These are phyloP conservation scores for Cytospora chrysosperma DNA, from an alignment of 2,329 filamentous ascomycete species.

Conservation along the genomic window DNA sequence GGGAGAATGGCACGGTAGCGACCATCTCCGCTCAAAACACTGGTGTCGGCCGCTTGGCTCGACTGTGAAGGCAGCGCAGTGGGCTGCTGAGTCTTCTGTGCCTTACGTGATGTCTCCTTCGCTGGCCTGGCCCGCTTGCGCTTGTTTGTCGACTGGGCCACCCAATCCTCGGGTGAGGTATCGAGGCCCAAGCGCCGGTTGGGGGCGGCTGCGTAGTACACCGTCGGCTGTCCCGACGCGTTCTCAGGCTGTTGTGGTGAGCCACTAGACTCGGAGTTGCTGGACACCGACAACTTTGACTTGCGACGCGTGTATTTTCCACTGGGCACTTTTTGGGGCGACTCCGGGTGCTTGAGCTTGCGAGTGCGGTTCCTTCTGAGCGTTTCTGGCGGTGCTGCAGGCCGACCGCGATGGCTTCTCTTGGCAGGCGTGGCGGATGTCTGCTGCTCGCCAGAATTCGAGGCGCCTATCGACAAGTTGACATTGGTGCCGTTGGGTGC, in stretches of 20 bases:
- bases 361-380: not conserved
- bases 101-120: not conserved
- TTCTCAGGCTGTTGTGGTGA: not conserved
- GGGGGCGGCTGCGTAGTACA: conserved; percentile 2
- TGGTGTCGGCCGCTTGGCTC: not conserved
- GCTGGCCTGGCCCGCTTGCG: not conserved
- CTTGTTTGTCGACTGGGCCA: not conserved
- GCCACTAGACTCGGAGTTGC: no score
- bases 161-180: not conserved
- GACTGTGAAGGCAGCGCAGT: not conserved
- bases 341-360: not conserved
- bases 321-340: not conserved
- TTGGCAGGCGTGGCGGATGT: not conserved
- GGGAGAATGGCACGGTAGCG: not conserved
- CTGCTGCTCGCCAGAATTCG: not conserved
- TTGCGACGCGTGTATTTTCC: conserved; percentile 2
- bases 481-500: not conserved
- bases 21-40: not conserved
- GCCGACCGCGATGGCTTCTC: conserved; percentile 1
- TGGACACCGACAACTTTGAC: not conserved
- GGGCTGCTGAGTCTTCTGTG: not conserved
- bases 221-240: not conserved
- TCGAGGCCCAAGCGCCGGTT: not conserved
- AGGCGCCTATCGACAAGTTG: not conserved
- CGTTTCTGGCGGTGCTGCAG: not conserved